These are phyloP conservation scores for Hymenoscyphus linearis DNA, from an alignment of 2,329 filamentous ascomycete genomes.

Conservation along the genomic window DNA sequence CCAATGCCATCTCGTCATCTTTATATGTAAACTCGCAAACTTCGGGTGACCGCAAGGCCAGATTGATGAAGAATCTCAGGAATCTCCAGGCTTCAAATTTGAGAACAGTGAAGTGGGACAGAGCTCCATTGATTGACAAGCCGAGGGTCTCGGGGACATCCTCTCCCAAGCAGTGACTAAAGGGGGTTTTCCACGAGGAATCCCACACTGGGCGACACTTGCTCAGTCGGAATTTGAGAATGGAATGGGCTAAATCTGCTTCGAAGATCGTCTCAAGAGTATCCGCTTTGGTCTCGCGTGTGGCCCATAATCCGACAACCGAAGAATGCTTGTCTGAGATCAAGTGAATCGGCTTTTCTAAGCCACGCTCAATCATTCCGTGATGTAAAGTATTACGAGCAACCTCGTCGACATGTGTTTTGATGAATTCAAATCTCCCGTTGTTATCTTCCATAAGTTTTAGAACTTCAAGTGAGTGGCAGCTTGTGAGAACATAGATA, in stretches of 20 bases:
- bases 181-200: constrained; percentile 32
- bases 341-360: constrained; percentile 22
- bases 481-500: constrained; percentile 44
- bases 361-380: constrained; percentile 9
- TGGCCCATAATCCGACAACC: constrained; percentile 29
- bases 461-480: constrained; percentile 52
- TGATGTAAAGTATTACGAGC: constrained; percentile 30
- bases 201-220: constrained; percentile 39
- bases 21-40: constrained; percentile 46
- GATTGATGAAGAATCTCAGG: constrained; percentile 66
- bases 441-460: constrained; percentile 32
- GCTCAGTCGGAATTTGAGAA: constrained; percentile 51
- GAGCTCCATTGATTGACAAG: constrained; percentile 61
- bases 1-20: constrained; percentile 23
- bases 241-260: constrained; percentile 48
- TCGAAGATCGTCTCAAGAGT: constrained; percentile 44
- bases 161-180: constrained; percentile 33
- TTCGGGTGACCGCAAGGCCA: constrained; percentile 46
- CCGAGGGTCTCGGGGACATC: constrained; percentile 49
- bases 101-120: constrained; percentile 66
- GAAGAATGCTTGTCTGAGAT: constrained; percentile 31
- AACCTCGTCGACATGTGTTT: constrained; percentile 30
- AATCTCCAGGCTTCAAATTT: constrained; percentile 58
- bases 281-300: constrained; percentile 25
- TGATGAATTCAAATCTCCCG: constrained; percentile 24